Base-by-base conservation (phyloP, 2,329 filamentous ascomycete genomes). In the Alternaria conjuncta region DNA sequence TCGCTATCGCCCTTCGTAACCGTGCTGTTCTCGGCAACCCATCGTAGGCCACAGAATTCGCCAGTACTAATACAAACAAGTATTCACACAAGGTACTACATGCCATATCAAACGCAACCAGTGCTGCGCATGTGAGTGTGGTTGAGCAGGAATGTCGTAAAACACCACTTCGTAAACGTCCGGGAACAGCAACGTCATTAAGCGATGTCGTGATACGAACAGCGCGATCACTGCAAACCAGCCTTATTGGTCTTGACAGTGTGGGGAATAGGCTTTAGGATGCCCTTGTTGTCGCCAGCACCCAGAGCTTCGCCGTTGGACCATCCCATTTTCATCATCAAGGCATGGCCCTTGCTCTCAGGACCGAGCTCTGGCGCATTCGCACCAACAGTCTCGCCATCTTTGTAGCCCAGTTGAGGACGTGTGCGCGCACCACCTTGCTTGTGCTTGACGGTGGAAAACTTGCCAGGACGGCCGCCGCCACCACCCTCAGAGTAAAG, bases 251-350 rank as follows among this genome's bases (percentile, higher is more conserved):
- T 92, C 82, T 97, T 97, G 71, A 99, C 91, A 25, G 96, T 88
- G 68, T 97, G 94, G 25, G 89, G 86, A 23, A 99, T 91, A 0
- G 95, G 95, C 65, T 93, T 88, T 67, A 97, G 81, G 56, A 97
- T 96, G 30, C 96, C 96, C 79, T 96, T 92, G 78, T 96, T 97
- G 67, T 96, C 89, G 1, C 84, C 77, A 11, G 92, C 88, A 56
- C 96, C 96, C 1, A 99, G 85, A 2, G 92, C 92, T 75, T 90
- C 97, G 6, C 96, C 96, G 56, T 86, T 90, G 65, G 88, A 92
- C 94, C 96, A 99, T 4, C 96, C 96, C 96, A 98, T 98, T 82
- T 96, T 98, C 82, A 97, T 93, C 67, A 99, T 82, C 89, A 99
- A 92, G 4, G 89, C 88, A 55, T 93, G 88, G 11, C 96, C 96